Evolutionary conservation across 129 eudicot genomes (phyloP).

Genomic region (Lactuca sativa): DNA sequence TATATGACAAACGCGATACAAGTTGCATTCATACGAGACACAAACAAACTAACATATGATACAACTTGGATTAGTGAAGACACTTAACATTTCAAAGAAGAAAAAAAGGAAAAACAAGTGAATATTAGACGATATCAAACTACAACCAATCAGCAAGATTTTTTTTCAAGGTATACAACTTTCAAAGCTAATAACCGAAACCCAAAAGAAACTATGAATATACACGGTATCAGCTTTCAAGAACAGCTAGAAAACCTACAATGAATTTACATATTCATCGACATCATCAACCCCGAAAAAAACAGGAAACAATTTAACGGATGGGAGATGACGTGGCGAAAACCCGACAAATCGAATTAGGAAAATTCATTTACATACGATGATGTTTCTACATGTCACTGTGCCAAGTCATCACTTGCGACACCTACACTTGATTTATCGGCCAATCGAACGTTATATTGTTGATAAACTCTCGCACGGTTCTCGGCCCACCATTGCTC

Average conservation of each 20-base stretch:
- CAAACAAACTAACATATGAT: no score
- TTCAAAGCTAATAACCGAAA: conserved; percentile 18
- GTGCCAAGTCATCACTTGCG: conserved; percentile 55
- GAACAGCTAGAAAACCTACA: conserved; percentile 40
- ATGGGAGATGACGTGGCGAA: conserved; percentile 39
- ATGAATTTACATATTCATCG: conserved; percentile 59
- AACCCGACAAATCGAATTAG: conserved; percentile 19
- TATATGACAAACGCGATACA: no score
- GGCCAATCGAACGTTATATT: conserved; percentile 60
- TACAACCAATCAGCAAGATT: conserved; percentile 26
- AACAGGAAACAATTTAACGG: conserved; percentile 14
- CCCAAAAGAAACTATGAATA: conserved; percentile 30
- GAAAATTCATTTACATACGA: conserved; percentile 29
- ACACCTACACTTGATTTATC: conserved; percentile 79
- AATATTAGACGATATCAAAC: conserved; percentile 36
- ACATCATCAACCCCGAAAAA: conserved; percentile 39
- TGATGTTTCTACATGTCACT: conserved; percentile 21
- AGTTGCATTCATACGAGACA: no score
- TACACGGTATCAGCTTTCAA: conserved; percentile 44
- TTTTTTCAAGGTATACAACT: conserved; percentile 19
- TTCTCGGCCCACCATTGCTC: conserved; percentile 94
- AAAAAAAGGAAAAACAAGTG: neutral
- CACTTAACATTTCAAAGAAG: neutral
- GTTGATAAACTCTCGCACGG: conserved; percentile 65
- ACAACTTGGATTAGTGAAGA: no score